phyloP scores from a whole-genome alignment of 768 basidiomycete species.

The Udeniomyces megalosporus region DNA sequence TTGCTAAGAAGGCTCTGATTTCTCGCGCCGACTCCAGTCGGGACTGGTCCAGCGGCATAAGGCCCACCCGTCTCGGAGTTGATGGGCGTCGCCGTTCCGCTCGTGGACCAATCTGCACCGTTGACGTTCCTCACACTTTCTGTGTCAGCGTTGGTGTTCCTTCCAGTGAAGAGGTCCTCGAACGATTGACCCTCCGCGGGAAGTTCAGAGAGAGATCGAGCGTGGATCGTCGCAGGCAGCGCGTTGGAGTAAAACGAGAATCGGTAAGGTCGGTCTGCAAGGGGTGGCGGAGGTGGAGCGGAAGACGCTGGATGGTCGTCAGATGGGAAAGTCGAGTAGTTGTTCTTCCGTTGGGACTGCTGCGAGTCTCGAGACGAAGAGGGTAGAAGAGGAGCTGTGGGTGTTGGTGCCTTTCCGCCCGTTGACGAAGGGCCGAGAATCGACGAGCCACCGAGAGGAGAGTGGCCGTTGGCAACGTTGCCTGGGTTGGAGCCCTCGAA shows the following conservation, averaged over 20 bases:
- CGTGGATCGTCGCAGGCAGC: slow-evolving; percentile 82
- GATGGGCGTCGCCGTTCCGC: slow-evolving; percentile 23
- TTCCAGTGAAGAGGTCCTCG: slow-evolving; percentile 60
- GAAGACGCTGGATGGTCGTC: background rate
- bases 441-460: background rate
- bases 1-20: slow-evolving; percentile 19
- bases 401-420: background rate
- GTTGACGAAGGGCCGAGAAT: too few relatives aligned
- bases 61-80: slow-evolving; percentile 9
- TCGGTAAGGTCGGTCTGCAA: slow-evolving; percentile 76
- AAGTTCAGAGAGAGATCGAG: slow-evolving; percentile 76
- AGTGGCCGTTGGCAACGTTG: background rate
- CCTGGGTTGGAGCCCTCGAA: slow-evolving; percentile 46
- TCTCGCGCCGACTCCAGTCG: slow-evolving; percentile 3
- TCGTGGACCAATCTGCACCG: slow-evolving; percentile 73
- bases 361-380: background rate
- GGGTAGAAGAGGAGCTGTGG: background rate
- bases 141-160: slow-evolving; percentile 16
- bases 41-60: background rate
- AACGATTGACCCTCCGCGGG: slow-evolving; percentile 88
- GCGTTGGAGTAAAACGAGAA: slow-evolving; percentile 98
- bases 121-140: background rate
- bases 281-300: slow-evolving; percentile 10
- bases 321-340: background rate
- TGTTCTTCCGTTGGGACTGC: background rate